Base-by-base conservation (phyloP, 2,329 filamentous ascomycete genomes). In the Venturiaceae sp. region DNA sequence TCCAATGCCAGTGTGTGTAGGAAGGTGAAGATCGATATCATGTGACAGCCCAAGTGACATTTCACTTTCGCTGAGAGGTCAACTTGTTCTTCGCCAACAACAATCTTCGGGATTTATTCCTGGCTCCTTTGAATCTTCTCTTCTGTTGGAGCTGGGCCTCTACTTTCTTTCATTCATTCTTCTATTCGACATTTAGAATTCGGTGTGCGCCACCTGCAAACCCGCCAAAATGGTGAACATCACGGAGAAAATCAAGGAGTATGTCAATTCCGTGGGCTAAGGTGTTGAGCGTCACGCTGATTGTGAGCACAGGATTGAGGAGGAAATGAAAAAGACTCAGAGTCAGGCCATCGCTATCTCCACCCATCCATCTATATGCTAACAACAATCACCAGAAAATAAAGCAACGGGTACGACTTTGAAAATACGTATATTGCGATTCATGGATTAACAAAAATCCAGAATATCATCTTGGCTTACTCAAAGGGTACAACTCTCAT, bases 221-320 rank as follows among this genome's bases (percentile, higher is more conserved):
- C 13, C 36, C 55, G 47, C n/a, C 33, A 77, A 69, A 68, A 99
- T 99, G 94, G 94, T 97, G 75, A 97, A 97, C 79, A 99, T 99
- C 65, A 97, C 94, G 64, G 95, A 99, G 58, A 97, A 96, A 83
- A 99, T 99, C 79, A 99, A 99, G 82, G 94, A 97, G 92, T 96
- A 76, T 69, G 86, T 72, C 13, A 9, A 19, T 53, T 26, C n/a
- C 14, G 21, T 23, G 9, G 7, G 19, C 21, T 28, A 8, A 3
- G n/a, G 26, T 1, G 16, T 26, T 16, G 23, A 44, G 16, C 8
- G 21, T 30, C 4, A 33, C 52, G 57, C 44, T 53, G 19, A 54
- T 46, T 58, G 58, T 41, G 44, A 55, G 8, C 32, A 47, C 64
- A 96, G 92, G 85, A 99, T 99, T 69, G 94, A 99, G 83, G 92